Evolutionary conservation across 2,329 filamentous ascomycete species (phyloP).

Genomic region (Ustulina deusta): DNA sequence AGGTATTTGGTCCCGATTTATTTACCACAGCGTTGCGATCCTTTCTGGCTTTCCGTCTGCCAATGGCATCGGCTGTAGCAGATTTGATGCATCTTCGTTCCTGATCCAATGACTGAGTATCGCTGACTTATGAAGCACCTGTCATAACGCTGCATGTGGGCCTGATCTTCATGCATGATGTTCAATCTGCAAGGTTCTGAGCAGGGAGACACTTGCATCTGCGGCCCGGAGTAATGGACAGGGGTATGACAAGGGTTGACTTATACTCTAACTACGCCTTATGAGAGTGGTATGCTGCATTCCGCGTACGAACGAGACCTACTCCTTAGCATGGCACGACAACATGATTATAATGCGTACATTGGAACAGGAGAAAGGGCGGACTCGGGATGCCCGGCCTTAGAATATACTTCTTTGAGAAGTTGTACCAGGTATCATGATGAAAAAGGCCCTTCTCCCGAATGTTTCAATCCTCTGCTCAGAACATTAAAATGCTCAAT

Average conservation of each 20-base stretch:
- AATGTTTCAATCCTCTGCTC: neutral
- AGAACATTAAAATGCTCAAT: neutral
- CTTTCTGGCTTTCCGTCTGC: neutral
- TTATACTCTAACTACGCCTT: neutral
- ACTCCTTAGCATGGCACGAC: neutral
- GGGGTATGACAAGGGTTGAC: constrained; percentile 14
- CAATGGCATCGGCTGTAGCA: constrained; percentile 1
- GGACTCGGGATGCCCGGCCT: constrained; percentile 2
- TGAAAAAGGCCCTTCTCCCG: neutral
- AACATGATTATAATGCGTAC: neutral
- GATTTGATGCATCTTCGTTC: constrained; percentile 21
- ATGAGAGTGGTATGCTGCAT: neutral
- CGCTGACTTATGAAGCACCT: neutral
- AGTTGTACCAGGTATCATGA: neutral
- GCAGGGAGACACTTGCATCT: constrained; percentile 12
- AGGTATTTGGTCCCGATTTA: neutral
- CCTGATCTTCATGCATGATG: neutral
- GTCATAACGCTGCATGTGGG: neutral
- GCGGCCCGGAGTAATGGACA: neutral
- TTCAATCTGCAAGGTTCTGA: neutral
- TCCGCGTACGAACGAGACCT: neutral
- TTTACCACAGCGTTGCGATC: neutral
- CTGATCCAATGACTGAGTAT: constrained; percentile 20
- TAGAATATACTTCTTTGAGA: neutral
- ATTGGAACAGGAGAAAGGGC: neutral